Conservation (phyloP, 352 stramenopile species). For the Albugo candida region DNA sequence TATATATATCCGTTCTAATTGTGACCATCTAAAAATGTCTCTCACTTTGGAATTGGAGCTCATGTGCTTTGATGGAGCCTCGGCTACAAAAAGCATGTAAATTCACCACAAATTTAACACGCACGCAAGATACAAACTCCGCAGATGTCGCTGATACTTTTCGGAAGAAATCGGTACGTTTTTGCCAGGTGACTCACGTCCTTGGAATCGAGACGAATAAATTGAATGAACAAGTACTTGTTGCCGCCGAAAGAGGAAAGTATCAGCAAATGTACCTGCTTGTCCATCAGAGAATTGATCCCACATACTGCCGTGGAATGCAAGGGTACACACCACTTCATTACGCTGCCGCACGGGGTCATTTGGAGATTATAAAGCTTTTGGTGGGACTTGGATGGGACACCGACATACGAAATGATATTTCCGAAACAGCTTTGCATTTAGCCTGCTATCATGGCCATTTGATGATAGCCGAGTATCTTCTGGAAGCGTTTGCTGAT, state of each 20-base stretch:
- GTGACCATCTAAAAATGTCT: too few species aligned
- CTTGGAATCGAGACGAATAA: conserved; percentile 3
- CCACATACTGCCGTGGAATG: conserved; percentile 36
- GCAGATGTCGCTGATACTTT: too few species aligned
- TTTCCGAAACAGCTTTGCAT: conserved; percentile 42
- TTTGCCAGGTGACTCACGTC: too few species aligned
- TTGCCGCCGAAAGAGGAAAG: conserved; percentile 52
- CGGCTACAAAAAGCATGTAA: too few species aligned
- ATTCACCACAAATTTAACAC: too few species aligned
- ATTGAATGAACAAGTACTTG: conserved; percentile 34
- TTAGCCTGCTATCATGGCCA: conserved; percentile 47
- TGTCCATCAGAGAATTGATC: conserved; percentile 36
- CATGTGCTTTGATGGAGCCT: too few species aligned
- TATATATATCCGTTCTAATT: too few species aligned
- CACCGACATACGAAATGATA: conserved; percentile 22
- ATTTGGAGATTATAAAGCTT: conserved; percentile 40
- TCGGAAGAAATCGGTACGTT: too few species aligned
- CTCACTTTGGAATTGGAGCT: too few species aligned
- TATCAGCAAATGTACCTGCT: conserved; percentile 44
- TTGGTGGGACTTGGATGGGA: conserved; percentile 45
- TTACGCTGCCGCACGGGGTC: conserved; percentile 39
- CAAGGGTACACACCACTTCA: conserved; percentile 43
- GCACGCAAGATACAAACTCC: too few species aligned
- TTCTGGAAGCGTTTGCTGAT: conserved; percentile 36
- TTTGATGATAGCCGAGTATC: conserved; percentile 23